Percentiles rank a stretch among this genome's conserved stretches.
Conservation (phyloP, 208 protist species). For the Wallacemonas sp. region DNA sequence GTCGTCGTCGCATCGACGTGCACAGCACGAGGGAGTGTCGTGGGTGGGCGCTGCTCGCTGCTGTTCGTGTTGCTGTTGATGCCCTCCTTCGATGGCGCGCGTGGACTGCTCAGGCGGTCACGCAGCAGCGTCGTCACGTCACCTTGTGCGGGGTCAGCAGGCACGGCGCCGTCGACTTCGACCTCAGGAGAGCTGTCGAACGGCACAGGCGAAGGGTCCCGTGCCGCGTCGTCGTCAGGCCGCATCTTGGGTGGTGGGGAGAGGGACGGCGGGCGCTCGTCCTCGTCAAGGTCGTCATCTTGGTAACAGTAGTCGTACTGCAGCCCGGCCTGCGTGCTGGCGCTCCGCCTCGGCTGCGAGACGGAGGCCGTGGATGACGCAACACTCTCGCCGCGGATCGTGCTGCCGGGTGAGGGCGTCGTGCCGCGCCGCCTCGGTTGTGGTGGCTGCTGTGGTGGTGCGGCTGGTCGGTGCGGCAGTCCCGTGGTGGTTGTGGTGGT, state of each 20-base stretch:
- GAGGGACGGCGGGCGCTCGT: background rate
- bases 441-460: no score
- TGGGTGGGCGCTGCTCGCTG: no score
- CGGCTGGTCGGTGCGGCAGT: no score
- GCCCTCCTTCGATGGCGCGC: background rate
- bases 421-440: no score
- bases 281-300: no score
- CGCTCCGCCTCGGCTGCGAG: background rate
- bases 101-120: background rate
- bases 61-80: no score
- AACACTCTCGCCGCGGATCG: background rate
- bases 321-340: background rate
- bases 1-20: background rate
- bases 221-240: background rate
- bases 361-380: background rate
- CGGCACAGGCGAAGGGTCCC: background rate
- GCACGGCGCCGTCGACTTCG: no score
- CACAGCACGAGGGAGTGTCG: background rate
- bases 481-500: no score
- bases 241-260: constrained; percentile 5
- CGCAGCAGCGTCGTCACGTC: background rate
- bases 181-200: no score
- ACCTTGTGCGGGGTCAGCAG: no score
- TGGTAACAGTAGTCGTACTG: background rate
- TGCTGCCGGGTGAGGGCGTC: background rate